Base-by-base conservation (phyloP, 2,329 filamentous ascomycete species). In the Aotearoamyces nothofagi region DNA sequence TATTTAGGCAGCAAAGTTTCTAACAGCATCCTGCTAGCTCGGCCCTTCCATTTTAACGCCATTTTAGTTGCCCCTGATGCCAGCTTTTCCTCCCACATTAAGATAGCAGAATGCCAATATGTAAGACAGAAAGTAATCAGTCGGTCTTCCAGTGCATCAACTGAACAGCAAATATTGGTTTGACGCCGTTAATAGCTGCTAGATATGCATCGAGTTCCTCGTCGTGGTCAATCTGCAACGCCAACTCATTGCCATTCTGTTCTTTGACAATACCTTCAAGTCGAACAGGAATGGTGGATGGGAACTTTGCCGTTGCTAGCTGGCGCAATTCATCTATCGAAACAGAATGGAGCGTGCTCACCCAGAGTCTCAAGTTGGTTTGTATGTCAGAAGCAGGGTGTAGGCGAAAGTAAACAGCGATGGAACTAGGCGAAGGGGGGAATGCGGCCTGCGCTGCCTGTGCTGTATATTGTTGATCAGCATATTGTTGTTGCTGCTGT, bases 191-290 rank as follows among this genome's bases (percentile, higher is more conserved):
- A 14, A 48, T 46, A 15, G 80, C 75, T 26, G 64, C 60, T 39
- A 90, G 51, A 51, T 86, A 87, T 1, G 74, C 75, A 34, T 65
- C 64, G 36, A 90, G 49, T 53, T 87, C 78, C 36, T 71, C 67
- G 41, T 86, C 76, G 22, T 73, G 63, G 31, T 75, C 73, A 40
- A 87, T 75, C 31, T 62, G 55, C 42, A 80, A 65, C 10, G 58
- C 58, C 24, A 78, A 57, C 44, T 81, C 76, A 27, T 61, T 61
- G 6, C 45, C 47, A 24, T 36, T 61, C 9, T 55, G 60, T 42
- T 69, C 61, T 42, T 66, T 69, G 28, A 81, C 59, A 15, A 81
- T 52, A 3, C 78, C 79, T 41, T 82, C 70, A 10, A 84, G 61
- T 15, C 63, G 63, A 17, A 63, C 53, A 28, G 77, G 68, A 9